These are phyloP conservation scores for Mycosphaerelloides madeirae DNA, from an alignment of 2,329 filamentous ascomycete genomes.

Conservation along the genomic window DNA sequence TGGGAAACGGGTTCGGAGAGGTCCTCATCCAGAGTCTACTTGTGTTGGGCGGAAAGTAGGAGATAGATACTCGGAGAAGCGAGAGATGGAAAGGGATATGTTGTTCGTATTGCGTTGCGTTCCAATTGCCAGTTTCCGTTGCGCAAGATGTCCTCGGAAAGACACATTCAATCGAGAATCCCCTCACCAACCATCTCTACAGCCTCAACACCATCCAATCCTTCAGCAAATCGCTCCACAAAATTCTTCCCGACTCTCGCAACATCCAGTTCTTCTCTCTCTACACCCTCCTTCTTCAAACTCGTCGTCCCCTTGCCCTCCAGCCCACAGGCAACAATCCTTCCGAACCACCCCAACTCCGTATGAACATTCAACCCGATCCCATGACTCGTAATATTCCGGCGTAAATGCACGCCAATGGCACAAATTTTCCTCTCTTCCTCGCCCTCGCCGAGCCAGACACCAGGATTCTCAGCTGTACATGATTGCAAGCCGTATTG, in stretches of 20 bases:
- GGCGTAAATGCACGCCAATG: constrained; percentile 81
- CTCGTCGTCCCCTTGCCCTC: constrained; percentile 75
- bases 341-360: constrained; percentile 58
- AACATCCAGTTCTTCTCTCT: constrained; percentile 27
- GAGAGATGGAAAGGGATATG: no score
- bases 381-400: constrained; percentile 79
- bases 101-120: no score
- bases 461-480: constrained; percentile 72
- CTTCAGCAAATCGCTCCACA: constrained; percentile 36
- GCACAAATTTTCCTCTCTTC: constrained; percentile 69
- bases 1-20: constrained; percentile 46
- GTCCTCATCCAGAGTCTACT: constrained; percentile 52
- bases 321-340: constrained; percentile 88
- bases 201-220: constrained; percentile 25
- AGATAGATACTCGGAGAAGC: no score
- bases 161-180: constrained; percentile 5
- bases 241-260: constrained; percentile 38
- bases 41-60: no score
- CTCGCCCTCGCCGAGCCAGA: constrained; percentile 58
- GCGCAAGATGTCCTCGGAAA: no score
- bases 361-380: constrained; percentile 73
- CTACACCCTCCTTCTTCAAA: constrained; percentile 53
- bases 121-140: not conserved
- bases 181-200: constrained; percentile 18
- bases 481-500: constrained; percentile 57